These are phyloP conservation scores for Microsporum ferrugineum DNA, from an alignment of 2,329 filamentous ascomycete species.

Conservation along the genomic window DNA sequence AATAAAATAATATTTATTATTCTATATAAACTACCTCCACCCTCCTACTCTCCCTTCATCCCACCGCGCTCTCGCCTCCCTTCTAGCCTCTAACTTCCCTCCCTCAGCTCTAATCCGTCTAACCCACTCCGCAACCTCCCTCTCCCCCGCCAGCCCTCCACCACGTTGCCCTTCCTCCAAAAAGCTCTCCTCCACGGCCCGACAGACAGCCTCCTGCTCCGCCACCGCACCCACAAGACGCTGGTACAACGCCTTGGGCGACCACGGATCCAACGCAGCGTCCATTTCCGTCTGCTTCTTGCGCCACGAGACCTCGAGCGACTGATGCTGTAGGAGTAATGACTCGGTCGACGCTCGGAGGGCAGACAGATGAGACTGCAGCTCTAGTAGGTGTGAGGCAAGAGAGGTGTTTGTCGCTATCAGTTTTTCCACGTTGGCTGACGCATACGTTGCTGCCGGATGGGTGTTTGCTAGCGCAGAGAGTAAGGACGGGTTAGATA, in stretches of 20 bases:
- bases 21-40: constrained; percentile 54
- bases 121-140: constrained; percentile 78
- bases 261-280: constrained; percentile 68
- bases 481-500: constrained; percentile 58
- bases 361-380: constrained; percentile 38
- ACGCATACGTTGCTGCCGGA: constrained; percentile 56
- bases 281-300: constrained; percentile 86
- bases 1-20: background rate
- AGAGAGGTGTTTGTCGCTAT: constrained; percentile 62
- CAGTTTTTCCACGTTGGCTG: constrained; percentile 51
- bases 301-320: constrained; percentile 84
- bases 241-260: constrained; percentile 76
- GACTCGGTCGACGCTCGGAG: constrained; percentile 61
- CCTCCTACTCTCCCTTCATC: constrained; percentile 91
- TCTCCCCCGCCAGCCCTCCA: constrained; percentile 54
- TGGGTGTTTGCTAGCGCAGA: constrained; percentile 66
- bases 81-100: constrained; percentile 64
- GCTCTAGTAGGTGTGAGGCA: constrained; percentile 38
- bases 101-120: constrained; percentile 68
- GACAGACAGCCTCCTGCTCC: constrained; percentile 72
- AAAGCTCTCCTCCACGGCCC: constrained; percentile 85
- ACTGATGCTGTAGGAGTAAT: constrained; percentile 69
- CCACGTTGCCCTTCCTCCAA: constrained; percentile 49
- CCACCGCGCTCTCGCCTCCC: constrained; percentile 85
- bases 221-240: constrained; percentile 61